Evolutionary conservation across 1,284 basidiomycete genomes (phyloP).

Genomic region (Puccinia triticina): DNA sequence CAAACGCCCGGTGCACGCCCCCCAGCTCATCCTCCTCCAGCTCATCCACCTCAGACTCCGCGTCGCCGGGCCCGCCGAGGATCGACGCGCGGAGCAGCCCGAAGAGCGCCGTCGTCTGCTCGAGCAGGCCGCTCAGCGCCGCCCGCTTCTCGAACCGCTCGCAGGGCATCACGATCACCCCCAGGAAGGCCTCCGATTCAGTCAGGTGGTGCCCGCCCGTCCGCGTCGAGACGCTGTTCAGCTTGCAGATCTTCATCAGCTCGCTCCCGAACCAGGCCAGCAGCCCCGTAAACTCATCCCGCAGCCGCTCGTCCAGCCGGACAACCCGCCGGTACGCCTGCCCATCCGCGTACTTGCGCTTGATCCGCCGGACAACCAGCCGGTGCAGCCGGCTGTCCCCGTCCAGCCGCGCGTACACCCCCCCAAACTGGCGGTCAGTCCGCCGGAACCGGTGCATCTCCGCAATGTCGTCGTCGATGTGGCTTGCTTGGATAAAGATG

Average conservation of each 20-base stretch:
- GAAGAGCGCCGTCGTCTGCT: constrained; percentile 12
- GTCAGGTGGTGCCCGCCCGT: constrained; percentile 15
- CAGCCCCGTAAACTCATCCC: background rate
- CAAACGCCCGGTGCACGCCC: constrained; percentile 13
- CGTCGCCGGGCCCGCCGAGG: background rate
- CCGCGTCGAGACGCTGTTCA: constrained; percentile 36
- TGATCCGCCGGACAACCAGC: background rate
- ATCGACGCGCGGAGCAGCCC: background rate
- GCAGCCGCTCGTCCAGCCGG: background rate
- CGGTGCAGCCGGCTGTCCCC: background rate
- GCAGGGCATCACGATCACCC: background rate
- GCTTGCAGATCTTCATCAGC: constrained; percentile 32
- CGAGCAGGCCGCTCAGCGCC: constrained; percentile 11
- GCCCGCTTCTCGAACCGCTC: constrained; percentile 31
- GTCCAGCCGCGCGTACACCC: background rate
- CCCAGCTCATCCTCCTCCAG: background rate
- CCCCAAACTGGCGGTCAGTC: background rate
- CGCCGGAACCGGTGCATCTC: background rate
- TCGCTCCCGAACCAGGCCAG: constrained; percentile 26
- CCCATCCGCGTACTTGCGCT: background rate
- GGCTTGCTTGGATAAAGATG: background rate
- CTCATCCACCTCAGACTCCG: background rate
- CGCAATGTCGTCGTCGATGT: constrained; percentile 5
- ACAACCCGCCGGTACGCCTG: background rate
- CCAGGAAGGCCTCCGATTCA: constrained; percentile 43